Percentiles rank a stretch among this genome's conserved stretches.
Evolutionary conservation across 2,329 filamentous ascomycete genomes (phyloP).

Genomic region (Hymenoscyphus scutula): DNA sequence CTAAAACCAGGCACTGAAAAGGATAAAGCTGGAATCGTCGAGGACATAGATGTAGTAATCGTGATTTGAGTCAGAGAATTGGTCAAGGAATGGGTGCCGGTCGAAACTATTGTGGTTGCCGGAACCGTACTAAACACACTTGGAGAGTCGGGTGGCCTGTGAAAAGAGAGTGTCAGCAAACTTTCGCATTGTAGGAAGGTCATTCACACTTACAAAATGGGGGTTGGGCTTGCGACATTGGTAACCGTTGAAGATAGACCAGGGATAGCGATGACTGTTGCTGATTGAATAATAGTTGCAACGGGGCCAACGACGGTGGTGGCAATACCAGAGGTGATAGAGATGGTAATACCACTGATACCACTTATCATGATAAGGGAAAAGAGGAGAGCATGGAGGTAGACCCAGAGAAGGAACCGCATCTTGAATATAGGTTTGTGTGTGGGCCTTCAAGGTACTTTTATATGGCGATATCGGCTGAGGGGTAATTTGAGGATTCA

Average conservation of each 20-base stretch:
- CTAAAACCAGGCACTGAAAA: neutral
- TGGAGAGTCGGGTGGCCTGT: neutral
- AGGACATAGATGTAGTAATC: neutral
- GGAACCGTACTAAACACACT: neutral
- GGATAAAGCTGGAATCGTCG: neutral
- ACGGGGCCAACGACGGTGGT: neutral
- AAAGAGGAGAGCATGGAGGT: neutral
- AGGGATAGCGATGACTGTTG: neutral
- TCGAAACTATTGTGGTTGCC: neutral
- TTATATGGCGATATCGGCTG: neutral
- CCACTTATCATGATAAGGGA: neutral
- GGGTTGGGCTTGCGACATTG: neutral
- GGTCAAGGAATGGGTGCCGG: neutral
- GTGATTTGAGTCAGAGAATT: neutral
- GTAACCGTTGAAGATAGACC: neutral
- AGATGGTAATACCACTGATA: neutral
- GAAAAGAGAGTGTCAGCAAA: neutral
- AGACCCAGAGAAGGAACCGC: neutral
- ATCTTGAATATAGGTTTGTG: neutral
- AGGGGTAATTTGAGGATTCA: neutral
- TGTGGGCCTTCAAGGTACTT: neutral
- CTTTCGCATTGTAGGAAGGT: neutral
- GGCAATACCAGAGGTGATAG: neutral
- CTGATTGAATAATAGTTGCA: neutral
- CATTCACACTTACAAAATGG: neutral